Percentiles rank a stretch among this genome's conserved stretches.
Conservation (phyloP, 176 grass and related monocot species). For the Luzula sylvatica region DNA sequence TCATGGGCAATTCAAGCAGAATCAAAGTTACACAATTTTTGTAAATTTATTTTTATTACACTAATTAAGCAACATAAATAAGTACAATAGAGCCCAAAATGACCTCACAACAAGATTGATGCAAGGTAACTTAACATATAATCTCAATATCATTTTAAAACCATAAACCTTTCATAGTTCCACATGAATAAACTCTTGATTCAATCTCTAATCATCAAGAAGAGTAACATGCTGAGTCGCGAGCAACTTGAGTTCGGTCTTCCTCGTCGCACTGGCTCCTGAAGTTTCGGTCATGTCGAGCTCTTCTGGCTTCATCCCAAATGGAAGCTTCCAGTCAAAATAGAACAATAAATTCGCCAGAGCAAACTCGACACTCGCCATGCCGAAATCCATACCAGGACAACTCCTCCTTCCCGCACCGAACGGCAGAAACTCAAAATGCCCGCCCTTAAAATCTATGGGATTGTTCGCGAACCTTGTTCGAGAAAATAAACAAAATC, state of each 20-base stretch:
- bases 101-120: too few species aligned
- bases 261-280: background rate
- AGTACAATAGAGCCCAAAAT: too few species aligned
- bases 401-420: background rate
- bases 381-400: background rate
- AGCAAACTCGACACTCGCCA: background rate
- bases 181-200: too few species aligned
- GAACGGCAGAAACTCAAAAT: background rate
- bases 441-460: background rate
- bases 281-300: background rate
- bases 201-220: background rate
- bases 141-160: too few species aligned
- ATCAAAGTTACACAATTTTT: too few species aligned
- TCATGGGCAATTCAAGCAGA: too few species aligned
- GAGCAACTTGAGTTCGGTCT: background rate
- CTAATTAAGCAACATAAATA: too few species aligned
- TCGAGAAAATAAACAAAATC: too few species aligned
- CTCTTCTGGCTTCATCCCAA: background rate
- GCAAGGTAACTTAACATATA: too few species aligned
- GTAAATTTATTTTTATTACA: too few species aligned
- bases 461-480: too few species aligned
- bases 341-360: background rate
- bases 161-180: background rate
- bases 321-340: conserved; percentile 6
- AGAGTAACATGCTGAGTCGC: background rate